Evolutionary conservation across 768 basidiomycete genomes (phyloP), one percentile per base, ranked within the genome.

Genomic region (Macrolepiota albuminosa): DNA sequence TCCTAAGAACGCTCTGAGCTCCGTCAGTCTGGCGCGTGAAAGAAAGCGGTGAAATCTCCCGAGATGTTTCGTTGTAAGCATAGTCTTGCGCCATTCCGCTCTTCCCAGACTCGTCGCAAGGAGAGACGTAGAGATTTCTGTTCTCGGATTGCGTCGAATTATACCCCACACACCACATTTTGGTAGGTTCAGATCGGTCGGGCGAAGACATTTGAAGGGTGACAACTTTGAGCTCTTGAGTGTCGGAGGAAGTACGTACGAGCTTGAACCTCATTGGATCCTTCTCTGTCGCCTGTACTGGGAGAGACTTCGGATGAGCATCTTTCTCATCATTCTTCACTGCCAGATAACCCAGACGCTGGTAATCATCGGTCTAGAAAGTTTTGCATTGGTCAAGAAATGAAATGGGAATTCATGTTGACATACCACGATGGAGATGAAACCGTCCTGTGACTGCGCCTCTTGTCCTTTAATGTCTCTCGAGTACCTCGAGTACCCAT

Each of bases 41-140:
- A 62, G 81, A 83, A 65, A 83, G 80, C 3, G 89, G 90, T 31
- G 71, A 73, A 57, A 92, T 67, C 24, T 72, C 71, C 7, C 82
- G 80, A 11, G 78, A 81, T 0, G 57, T 60, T 14, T 72, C 66
- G 63, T 86, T 73, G 68, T 82, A 90, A 36, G 78, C 70, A 69
- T 91, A 92, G 5, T 74, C 63, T 69, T 92, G 89, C 62, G 81
- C 84, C 64, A 70, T 71, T 9, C n/a, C n/a, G 42, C 42, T 21
- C 4, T 40, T 33, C 21, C 14, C 51, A 29, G 52, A 14, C 48
- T 34, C 6, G n/a, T 51, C 39, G 42, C 64, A 80, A 74, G 21
- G 61, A 46, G 39, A 54, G 51, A 47, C 56, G 29, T 61, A 61
- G 64, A 59, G 43, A 26, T 24, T 36, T 2, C 45, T 45, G 33